Conservation (phyloP, 2,329 filamentous ascomycete genomes). For the Pseudopyricularia javanii region DNA sequence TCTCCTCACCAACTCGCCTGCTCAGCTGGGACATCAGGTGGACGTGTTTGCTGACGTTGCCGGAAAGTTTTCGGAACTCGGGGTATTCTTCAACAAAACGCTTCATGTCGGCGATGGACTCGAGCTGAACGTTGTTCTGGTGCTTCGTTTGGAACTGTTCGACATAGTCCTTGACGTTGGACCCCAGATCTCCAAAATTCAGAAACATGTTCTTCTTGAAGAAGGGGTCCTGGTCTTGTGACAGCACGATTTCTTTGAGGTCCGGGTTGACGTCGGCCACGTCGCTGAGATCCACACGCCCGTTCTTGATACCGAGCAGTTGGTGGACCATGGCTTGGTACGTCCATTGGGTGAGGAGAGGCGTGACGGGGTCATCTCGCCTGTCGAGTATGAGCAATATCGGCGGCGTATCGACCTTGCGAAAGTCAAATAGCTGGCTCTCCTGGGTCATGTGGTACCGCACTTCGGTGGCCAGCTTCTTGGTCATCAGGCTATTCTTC, state of each 20-base stretch:
- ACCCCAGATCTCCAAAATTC: constrained; percentile 90
- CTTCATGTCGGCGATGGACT: constrained; percentile 98
- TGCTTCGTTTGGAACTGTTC: constrained; percentile 97
- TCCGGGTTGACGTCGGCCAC: constrained; percentile 78
- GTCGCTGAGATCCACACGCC: constrained; percentile 77
- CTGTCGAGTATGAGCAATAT: constrained; percentile 85
- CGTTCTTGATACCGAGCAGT: constrained; percentile 83
- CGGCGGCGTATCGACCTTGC: constrained; percentile 86
- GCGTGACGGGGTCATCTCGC: constrained; percentile 88
- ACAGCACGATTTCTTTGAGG: constrained; percentile 85
- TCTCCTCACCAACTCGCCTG: constrained; percentile 73
- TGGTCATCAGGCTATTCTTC: constrained; percentile 78
- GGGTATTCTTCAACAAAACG: constrained; percentile 98
- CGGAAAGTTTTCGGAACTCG: constrained; percentile 91
- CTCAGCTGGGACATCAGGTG: constrained; percentile 91
- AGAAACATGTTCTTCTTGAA: constrained; percentile 99
- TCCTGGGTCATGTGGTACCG: constrained; percentile 91
- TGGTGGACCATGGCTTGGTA: constrained; percentile 99
- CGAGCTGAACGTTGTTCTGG: constrained; percentile 91
- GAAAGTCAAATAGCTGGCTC: constrained; percentile 91
- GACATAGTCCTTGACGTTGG: constrained; percentile 96
- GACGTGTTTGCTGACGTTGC: constrained; percentile 97
- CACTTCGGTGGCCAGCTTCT: constrained; percentile 87
- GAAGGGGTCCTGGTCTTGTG: constrained; percentile 94
- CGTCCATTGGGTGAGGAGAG: constrained; percentile 92